Evolutionary conservation across 2,329 filamentous ascomycete genomes (phyloP).

Genomic region (Penicillium sp.): DNA sequence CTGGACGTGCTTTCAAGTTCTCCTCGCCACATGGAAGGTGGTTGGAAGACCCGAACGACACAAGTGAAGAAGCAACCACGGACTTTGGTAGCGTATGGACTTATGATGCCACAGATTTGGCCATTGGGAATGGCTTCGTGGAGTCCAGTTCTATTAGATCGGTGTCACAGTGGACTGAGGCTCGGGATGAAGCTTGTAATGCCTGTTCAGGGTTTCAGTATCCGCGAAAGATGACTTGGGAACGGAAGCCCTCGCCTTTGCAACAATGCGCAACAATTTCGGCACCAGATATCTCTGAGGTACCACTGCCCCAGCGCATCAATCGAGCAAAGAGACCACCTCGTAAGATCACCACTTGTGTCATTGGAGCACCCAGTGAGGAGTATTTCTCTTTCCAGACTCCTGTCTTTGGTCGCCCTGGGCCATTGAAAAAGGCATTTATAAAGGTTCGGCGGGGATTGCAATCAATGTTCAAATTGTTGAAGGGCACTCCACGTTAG

Average conservation of each 20-base stretch:
- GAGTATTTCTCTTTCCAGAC: background rate
- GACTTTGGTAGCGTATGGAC: constrained; percentile 12
- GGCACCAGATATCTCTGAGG: background rate
- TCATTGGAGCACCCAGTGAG: background rate
- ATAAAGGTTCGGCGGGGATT: background rate
- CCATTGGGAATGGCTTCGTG: constrained; percentile 17
- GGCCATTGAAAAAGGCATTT: background rate
- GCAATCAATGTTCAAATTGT: background rate
- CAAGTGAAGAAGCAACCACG: background rate
- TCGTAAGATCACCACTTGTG: background rate
- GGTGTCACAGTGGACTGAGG: background rate
- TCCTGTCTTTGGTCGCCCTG: background rate
- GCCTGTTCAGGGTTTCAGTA: background rate
- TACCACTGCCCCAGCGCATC: accelerated
- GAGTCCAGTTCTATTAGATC: constrained; percentile 1
- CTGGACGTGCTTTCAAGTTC: constrained; percentile 17
- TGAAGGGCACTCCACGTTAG: background rate
- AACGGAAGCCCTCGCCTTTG: background rate
- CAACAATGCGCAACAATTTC: background rate
- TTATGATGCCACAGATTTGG: background rate
- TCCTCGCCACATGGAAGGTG: constrained; percentile 27
- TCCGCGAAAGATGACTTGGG: background rate
- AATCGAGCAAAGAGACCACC: background rate
- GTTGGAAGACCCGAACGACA: constrained; percentile 4
- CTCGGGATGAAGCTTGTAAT: background rate